These are phyloP conservation scores for Conticribra guillardii DNA, from an alignment of 108 stramenopile species.

Conservation along the genomic window DNA sequence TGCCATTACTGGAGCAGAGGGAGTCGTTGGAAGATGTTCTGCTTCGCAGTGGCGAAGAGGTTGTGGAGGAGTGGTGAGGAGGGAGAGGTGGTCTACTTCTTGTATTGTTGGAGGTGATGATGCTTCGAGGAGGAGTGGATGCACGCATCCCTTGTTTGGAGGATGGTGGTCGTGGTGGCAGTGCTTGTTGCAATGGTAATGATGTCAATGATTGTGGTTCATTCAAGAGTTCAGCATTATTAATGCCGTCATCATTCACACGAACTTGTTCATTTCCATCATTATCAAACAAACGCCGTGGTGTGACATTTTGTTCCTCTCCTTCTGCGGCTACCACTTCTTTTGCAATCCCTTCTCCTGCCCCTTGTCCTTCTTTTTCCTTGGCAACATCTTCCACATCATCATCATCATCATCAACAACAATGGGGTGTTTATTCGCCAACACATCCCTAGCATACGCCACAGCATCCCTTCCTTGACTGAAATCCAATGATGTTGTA, in stretches of 20 bases:
- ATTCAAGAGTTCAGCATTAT: too few species aligned
- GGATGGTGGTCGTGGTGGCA: neutral
- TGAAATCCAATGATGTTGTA: neutral
- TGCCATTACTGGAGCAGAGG: neutral
- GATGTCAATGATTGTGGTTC: too few species aligned
- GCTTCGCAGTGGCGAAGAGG: too few species aligned
- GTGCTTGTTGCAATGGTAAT: neutral
- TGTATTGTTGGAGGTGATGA: neutral
- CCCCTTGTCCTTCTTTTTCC: neutral
- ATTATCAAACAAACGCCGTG: neutral
- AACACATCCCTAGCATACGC: neutral
- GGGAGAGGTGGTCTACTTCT: neutral
- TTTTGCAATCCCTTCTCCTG: neutral
- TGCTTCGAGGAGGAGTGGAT: neutral
- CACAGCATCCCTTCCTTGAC: conserved; percentile 3
- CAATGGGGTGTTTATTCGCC: neutral
- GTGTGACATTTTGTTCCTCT: neutral
- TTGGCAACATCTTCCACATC: neutral
- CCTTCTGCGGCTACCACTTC: neutral
- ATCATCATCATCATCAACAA: too few species aligned
- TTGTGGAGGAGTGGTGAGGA: neutral
- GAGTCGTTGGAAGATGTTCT: neutral
- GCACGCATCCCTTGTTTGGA: neutral
- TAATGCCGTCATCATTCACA: too few species aligned
- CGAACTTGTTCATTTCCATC: neutral